Evolutionary conservation across 805 yeast genomes (phyloP).

Genomic region (Ogataea paraovalis): DNA sequence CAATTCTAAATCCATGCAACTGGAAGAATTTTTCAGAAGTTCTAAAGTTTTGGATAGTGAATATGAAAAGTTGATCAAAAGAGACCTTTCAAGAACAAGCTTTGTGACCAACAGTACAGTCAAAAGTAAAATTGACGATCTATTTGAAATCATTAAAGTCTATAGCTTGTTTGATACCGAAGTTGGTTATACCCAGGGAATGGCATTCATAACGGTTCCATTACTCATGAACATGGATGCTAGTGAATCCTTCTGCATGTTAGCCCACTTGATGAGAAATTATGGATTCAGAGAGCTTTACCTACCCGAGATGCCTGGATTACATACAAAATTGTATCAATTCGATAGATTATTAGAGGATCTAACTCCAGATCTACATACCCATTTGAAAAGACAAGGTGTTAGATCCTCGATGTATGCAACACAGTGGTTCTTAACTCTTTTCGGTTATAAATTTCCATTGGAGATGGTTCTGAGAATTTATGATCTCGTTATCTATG

Average conservation of each 20-base stretch:
- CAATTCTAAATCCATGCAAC: conserved; percentile 62
- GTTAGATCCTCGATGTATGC: conserved; percentile 94
- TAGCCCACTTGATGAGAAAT: conserved; percentile 77
- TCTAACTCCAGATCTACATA: conserved; percentile 61
- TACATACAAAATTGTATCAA: conserved; percentile 79
- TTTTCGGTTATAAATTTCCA: conserved; percentile 94
- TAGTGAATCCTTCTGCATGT: conserved; percentile 77
- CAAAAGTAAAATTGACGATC: conserved; percentile 55
- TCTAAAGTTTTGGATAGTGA: conserved; percentile 46
- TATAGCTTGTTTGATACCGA: conserved; percentile 85
- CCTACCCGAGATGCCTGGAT: conserved; percentile 90
- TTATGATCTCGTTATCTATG: conserved; percentile 82
- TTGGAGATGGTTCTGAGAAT: conserved; percentile 81
- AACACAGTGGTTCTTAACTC: conserved; percentile 93
- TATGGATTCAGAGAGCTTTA: conserved; percentile 78
- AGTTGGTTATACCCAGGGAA: conserved; percentile 97
- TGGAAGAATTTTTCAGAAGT: conserved; percentile 55
- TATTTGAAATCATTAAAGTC: conserved; percentile 74
- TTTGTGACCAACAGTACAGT: conserved; percentile 59
- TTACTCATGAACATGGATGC: conserved; percentile 76
- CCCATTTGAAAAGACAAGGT: conserved; percentile 82
- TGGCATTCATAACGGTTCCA: conserved; percentile 92
- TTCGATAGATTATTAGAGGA: conserved; percentile 86
- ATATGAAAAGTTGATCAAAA: conserved; percentile 70
- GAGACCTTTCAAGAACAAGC: conserved; percentile 83